Base-by-base conservation (phyloP, 2,329 filamentous ascomycete genomes). In the Paecilomyces niveus region DNA sequence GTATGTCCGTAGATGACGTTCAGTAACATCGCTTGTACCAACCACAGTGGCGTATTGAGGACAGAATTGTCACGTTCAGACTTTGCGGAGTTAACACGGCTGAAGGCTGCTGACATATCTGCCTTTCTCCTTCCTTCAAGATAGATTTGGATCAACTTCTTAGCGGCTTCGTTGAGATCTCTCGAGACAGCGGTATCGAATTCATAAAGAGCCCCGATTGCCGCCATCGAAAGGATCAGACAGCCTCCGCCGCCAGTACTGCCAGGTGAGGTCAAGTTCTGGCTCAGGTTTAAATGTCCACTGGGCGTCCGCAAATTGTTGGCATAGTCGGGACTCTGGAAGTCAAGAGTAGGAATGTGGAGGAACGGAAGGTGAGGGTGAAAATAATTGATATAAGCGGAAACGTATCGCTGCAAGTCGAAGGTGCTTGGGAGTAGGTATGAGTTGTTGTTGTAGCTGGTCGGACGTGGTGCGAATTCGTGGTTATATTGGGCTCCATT, bases 1-100 rank as follows among this genome's bases (percentile, higher is more conserved):
- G 96, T 95, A 73, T 97, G 90, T 13, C 93, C 93, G 70, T 96
- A 97, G 15, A 97, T 89, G 39, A 97, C 90, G 70, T 96, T 97
- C 55, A 99, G 81, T 8, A 97, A 80, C 93, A 97, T 97, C 0
- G 93, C 91, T 74, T 97, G 94, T 15, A 97, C 92, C 26, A 99
- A 82, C 92, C 93, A 97, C 49, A 97, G 81, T 0, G 93, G 93
- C 1, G 92, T 86, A 57, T 85, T 93, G 64, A 90, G 86, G 45
- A 86, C 83, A 15, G 85, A 81, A 54, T 82, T 82, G 59, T 90
- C 88, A 57, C 80, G 75, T 18, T 74, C 70, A 52, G 81, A 77
- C 59, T 74, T 78, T 11, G 80, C 76, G 52, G 81, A 77, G 60
- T 74, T 78, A 11, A 80, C 76, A 6, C 83, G 81, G 56, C 80